Percentiles rank a stretch among this genome's conserved stretches.
These are phyloP conservation scores for Russula emetica DNA, from an alignment of 768 basidiomycete species.

Conservation along the genomic window DNA sequence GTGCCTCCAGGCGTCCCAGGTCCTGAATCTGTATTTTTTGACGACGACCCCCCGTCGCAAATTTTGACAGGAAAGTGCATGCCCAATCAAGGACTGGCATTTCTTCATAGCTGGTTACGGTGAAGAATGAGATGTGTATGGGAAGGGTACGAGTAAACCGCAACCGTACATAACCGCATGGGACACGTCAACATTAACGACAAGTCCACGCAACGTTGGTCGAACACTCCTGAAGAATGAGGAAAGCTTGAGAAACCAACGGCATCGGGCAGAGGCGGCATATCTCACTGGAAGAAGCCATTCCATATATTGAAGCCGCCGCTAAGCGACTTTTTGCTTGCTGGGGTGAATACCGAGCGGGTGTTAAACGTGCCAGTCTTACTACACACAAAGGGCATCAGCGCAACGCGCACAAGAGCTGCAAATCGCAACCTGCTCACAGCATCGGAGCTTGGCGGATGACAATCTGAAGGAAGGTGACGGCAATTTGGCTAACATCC, in stretches of 20 bases:
- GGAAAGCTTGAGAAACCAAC: conserved; percentile 2
- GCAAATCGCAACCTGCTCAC: conserved; percentile 7
- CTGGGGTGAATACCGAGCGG: conserved; percentile 24
- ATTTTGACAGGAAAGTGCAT: conserved; percentile 17
- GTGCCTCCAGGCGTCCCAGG: conserved; percentile 7
- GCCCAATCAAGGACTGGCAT: conserved; percentile 24
- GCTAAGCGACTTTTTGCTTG: conserved; percentile 12
- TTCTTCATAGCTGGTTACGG: conserved; percentile 16
- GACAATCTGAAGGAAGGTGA: conserved; percentile 23
- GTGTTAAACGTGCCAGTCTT: conserved; percentile 20
- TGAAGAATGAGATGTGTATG: not conserved
- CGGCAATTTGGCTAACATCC: conserved; percentile 13
- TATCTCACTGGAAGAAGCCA: conserved; percentile 25
- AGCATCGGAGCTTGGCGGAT: conserved; percentile 26
- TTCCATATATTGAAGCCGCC: conserved; percentile 28
- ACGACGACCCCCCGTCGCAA: not conserved
- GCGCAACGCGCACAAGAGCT: too few relatives aligned
- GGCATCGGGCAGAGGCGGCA: too few relatives aligned
- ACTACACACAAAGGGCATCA: not conserved
- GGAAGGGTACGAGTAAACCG: not conserved
- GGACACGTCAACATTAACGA: conserved; percentile 26
- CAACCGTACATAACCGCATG: conserved; percentile 19
- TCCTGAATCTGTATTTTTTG: conserved; percentile 1
- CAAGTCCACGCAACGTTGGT: conserved; percentile 15
- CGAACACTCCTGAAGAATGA: conserved; percentile 23